Evolutionary conservation across 441 rosid genomes (phyloP), one percentile per base, ranked within the genome.

Genomic region (Adansonia madagascariensis): DNA sequence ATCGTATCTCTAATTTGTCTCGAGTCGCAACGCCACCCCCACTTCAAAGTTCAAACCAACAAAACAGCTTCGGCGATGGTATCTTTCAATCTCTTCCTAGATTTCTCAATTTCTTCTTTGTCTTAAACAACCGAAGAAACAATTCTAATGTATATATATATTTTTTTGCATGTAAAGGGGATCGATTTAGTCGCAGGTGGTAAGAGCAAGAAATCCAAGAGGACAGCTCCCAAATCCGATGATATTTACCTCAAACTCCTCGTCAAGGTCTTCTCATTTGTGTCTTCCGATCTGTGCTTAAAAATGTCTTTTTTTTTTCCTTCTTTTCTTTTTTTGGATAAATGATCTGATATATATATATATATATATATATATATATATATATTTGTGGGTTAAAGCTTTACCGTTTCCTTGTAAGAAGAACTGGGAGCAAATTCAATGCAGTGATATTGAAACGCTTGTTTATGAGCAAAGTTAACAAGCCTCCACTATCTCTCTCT

Each of bases 381-480:
- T n/a, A n/a, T n/a, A n/a, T n/a, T n/a, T n/a, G n/a, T n/a, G 20
- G 1, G 9, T 65, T 52, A 56, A 77, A 95, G 98, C 85, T 95
- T 47, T 95, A 94, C 79, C 87, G 95, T 24, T 95, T 95, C 84
- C 78, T 95, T 59, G 98, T 90, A 27, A 87, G 99, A 86, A 92
- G 99, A 78, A 94, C 97, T 0, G 85, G 87, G 1, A 95, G 99
- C 89, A 92, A 87, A 80, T 95, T 94, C 92, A 90, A 92, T 85
- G 92, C 89, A 0, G 99, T 95, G 85, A 88, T 95, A 11, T 76
- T 95, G 86, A 95, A 94, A 91, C 89, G 98, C 76, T 80, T 95
- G 61, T 95, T 92, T 77, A 95, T 94, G 99, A 95, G 99, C 88
- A 94, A 89, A 86, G 89, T 87, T 67, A 93, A 95, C 91, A 93